Evolutionary conservation across 495 filamentous ascomycete species (phyloP).

Genomic region (Sabuloglossum arenarium): DNA sequence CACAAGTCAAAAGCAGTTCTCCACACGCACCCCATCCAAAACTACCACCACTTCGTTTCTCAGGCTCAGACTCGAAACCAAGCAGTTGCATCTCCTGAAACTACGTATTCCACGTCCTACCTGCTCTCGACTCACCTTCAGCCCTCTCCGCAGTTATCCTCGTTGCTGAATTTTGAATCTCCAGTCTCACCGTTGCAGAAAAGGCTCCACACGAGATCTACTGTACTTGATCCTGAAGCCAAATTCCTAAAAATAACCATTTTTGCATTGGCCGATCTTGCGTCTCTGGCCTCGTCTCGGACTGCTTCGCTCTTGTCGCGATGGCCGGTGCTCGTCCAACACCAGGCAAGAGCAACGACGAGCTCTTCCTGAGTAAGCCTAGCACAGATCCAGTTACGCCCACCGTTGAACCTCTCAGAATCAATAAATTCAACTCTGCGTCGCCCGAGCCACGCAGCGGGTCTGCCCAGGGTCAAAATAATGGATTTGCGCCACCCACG

Average conservation of each 20-base stretch:
- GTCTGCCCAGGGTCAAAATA: constrained; percentile 2
- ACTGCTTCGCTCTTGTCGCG: not conserved
- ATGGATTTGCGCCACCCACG: constrained; percentile 18
- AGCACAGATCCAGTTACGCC: constrained; percentile 39
- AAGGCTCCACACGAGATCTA: not conserved
- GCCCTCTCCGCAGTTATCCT: no score
- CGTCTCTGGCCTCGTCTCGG: not conserved
- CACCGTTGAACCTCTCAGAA: constrained; percentile 66
- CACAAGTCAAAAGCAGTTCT: not conserved
- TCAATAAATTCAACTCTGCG: constrained; percentile 48
- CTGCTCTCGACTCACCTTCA: no score
- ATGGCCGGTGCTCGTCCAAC: not conserved
- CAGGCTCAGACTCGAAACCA: not conserved
- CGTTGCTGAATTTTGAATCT: not conserved
- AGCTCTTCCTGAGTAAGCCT: constrained; percentile 52
- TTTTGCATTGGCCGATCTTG: not conserved
- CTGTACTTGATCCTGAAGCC: not conserved
- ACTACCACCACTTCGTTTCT: not conserved
- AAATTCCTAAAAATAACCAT: not conserved
- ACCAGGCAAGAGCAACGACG: constrained; percentile 22
- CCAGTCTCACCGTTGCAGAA: not conserved
- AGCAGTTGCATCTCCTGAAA: not conserved
- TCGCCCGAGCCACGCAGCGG: constrained; percentile 10
- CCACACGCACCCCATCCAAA: not conserved
- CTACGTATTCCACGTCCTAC: not conserved